Evolutionary conservation across 2,329 filamentous ascomycete species (phyloP), one percentile per base, ranked within the genome.

Genomic region (Hymenoscyphus scutula): DNA sequence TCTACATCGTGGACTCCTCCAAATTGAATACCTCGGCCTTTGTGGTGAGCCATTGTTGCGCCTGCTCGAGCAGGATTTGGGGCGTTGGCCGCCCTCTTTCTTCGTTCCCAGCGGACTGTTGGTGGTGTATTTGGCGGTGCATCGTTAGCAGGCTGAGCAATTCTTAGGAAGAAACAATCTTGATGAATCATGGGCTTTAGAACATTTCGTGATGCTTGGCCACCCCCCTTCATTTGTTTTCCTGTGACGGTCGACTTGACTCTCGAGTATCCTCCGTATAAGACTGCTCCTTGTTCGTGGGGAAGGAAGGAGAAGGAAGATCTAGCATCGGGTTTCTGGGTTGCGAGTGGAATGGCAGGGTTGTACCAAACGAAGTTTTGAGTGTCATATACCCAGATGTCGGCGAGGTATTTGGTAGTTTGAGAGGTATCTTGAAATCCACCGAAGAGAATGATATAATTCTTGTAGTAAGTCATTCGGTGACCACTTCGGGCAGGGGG

Each of bases 401-500:
- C 95, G 45, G 89, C 88, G 17, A 99, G 79, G 75, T 99, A 99
- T 74, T 93, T 96, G 5, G 94, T 98, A 75, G 93, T 89, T 74
- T 96, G 92, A 10, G 91, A 94, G 0, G 94, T 98, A 75, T 98
- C 95, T 77, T 99, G 95, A 75, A 99, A 99, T 0, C 95, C 95
- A 62, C 95, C 95, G 73, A 97, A 98, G 1, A 99, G 81, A 63
- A 99, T 85, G 65, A 99, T 92, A 76, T 97, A 98, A 74, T 97
- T 92, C 79, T 98, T 98, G 83, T 87, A 98, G 75, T 91, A 94
- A 2, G 93, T 96, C 92, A 99, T 97, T 68, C 94, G 86, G 76
- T 97, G 93, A 3, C 95, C 95, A 74, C 91, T 96, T 68, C 95
- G 83, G 2, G 94, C 92, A 1, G 91, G 89, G 45, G 94, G 94